Base-by-base conservation (phyloP, 2,329 filamentous ascomycete genomes). In the Pseudopithomyces maydicus region DNA sequence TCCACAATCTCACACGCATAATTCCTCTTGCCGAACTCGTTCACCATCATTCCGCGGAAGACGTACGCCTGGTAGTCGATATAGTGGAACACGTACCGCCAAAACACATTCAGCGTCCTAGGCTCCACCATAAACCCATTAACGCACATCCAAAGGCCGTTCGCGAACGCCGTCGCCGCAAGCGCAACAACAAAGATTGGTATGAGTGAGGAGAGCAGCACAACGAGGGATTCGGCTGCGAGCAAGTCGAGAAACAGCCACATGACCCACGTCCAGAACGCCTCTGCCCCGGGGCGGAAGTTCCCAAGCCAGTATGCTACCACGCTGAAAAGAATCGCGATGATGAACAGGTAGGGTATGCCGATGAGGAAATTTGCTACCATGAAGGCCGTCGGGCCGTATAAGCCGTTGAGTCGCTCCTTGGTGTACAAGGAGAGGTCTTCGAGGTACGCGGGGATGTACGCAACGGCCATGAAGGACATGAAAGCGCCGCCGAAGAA, bases 21-120 rank as follows among this genome's bases (percentile, higher is more conserved):
- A 2, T 79, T 82, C 14, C 90, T 80, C 17, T 83, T 63, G 1
- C 79, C 79, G 72, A 96, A 95, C 77, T 96, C 90, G 69, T 95
- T 96, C 52, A 94, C 87, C 90, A 96, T 95, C 91, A 96, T 95
- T 14, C 90, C 91, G 70, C 94, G 86, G 72, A 96, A 96, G 3
- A 96, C 91, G 66, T 93, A 96, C 41, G 82, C 80, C 77, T 94
- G 91, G 69, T 96, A 96, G 72, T 96, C 90, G 70, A 93, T 93
- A 74, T 93, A 96, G 71, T 93, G 89, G 67, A 95, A 95, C 6
- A 90, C 90, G 67, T 96, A 95, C 73, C 87, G 85, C 87, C 90
- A 96, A 66, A 96, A 96, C 2, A 84, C 85, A 74, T 96, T 96
- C 39, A 96, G 81, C 2, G 88, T 84, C 1, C 80, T 84, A 3